Evolutionary conservation across 2,329 filamentous ascomycete genomes (phyloP), one percentile per base, ranked within the genome.

Genomic region (Waltergamsia citrina): DNA sequence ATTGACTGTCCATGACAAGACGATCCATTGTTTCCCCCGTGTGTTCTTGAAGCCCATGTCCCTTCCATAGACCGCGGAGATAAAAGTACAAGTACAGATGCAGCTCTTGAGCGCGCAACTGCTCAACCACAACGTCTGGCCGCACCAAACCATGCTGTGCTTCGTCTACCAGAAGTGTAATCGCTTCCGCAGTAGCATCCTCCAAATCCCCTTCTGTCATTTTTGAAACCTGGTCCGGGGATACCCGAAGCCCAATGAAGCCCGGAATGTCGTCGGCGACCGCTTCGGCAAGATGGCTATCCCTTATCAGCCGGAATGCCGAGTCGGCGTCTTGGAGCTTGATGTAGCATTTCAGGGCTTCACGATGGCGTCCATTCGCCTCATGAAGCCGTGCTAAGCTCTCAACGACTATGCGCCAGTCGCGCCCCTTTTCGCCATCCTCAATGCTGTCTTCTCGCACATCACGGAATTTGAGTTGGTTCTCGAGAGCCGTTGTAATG

Each of bases 351-450:
- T 76, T 80, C 29, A 98, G 63, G 2, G 93, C 90, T 50, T 96
- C 87, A 36, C 83, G 73, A 42, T 85, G 79, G 37, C 84, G 78
- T 1, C 85, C 85, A 43, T 80, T 82, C 7, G 84, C 83, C 36
- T 95, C 75, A 50, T 90, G 85, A 12, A 98, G 65, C 49, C 80
- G 86, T 1, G 86, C 90, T 23, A 98, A 65, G 38, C 83, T 78
- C 50, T 88, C 85, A 62, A 87, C 78, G n/a, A 98, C 71, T 38
- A 93, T 83, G 17, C 77, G 76, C 90, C 90, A 96, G 49, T 96
- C 88, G 35, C 81, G 66, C 0, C 81, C 82, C 42, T 69, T 71
- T 43, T 81, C 72, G 3, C 81, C 81, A 38, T 77, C 77, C 48
- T 92, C 81, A 23, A 88, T 63, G 32, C 79, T 84, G 43, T 87